A percentile compares a stretch with the other conserved stretches of the same genome.
These are phyloP conservation scores for Castanea crenata DNA, from an alignment of 306 rosid genomes.

Conservation along the genomic window DNA sequence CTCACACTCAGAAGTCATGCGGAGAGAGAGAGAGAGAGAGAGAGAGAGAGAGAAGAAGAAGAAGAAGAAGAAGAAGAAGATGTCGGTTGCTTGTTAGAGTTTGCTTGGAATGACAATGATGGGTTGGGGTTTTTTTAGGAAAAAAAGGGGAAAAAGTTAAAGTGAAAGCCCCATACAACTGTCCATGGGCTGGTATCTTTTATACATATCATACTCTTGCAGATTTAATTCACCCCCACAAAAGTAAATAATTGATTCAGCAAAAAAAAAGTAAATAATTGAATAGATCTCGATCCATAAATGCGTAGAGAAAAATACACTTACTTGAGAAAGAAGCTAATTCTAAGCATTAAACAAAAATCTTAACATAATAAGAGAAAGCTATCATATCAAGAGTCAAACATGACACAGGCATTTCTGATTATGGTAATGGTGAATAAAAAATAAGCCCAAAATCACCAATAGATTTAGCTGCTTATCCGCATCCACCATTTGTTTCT, in stretches of 20 bases:
- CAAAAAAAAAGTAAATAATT: no score
- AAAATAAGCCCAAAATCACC: not conserved
- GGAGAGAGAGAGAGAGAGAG: not conserved
- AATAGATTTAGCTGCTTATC: not conserved
- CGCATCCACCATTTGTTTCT: not conserved
- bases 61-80: not conserved
- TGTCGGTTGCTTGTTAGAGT: slow-evolving; percentile 41
- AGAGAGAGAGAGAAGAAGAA: no score
- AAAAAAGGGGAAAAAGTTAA: not conserved
- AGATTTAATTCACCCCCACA: no score
- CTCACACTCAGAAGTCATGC: not conserved
- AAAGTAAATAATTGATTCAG: no score
- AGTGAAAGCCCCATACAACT: not conserved
- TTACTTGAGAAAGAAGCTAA: no score
- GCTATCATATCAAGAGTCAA: no score
- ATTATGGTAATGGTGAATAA: not conserved
- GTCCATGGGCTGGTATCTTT: slow-evolving; percentile 16
- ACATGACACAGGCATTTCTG: not conserved
- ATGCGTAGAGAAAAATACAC: no score
- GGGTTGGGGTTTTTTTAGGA: slow-evolving; percentile 5
- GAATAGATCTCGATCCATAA: no score
- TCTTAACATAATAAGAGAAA: no score
- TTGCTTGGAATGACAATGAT: slow-evolving; percentile 26
- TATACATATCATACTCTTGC: not conserved
- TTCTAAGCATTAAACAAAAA: no score